phyloP scores from a whole-genome alignment of 139 green algal genomes.

The Parachlorella kessleri region DNA sequence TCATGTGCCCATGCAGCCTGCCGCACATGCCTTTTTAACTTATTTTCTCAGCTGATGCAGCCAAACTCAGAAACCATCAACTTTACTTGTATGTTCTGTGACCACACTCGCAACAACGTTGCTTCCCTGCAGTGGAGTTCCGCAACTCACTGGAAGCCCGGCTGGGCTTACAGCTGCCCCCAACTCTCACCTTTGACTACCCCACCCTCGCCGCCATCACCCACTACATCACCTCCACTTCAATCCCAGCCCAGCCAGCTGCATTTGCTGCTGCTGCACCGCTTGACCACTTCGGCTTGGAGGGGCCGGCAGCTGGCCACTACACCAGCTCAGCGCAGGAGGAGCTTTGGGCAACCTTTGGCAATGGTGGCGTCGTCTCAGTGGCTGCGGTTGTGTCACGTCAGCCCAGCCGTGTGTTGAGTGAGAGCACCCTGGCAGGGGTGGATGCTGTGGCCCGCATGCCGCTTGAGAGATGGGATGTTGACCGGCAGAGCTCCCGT shows the following conservation, averaged over 20 bases:
- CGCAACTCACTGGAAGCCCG: slow-evolving; percentile 44
- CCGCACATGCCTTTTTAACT: too few species aligned
- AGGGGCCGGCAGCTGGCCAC: too few species aligned
- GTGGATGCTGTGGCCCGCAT: slow-evolving; percentile 24
- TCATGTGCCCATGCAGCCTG: too few species aligned
- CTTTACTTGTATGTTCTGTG: too few species aligned
- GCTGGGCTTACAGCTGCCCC: slow-evolving; percentile 56
- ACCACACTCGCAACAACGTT: too few species aligned
- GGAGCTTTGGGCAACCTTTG: background rate
- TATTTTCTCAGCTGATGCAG: background rate
- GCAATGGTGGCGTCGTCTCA: background rate
- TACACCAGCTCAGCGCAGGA: too few species aligned
- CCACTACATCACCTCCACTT: slow-evolving; percentile 6
- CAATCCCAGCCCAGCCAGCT: background rate
- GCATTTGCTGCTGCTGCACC: background rate
- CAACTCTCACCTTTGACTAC: slow-evolving; percentile 69
- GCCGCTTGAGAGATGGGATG: slow-evolving; percentile 38
- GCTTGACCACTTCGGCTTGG: too few species aligned
- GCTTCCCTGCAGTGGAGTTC: slow-evolving; percentile 65
- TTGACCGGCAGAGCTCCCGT: slow-evolving; percentile 7
- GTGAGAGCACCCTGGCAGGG: background rate
- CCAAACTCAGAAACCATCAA: too few species aligned
- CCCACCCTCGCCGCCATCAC: slow-evolving; percentile 36
- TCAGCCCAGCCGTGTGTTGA: slow-evolving; percentile 15
- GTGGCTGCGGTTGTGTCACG: background rate